Conservation (phyloP, 2,329 filamentous ascomycete genomes). For the Sporothrix luriei region DNA sequence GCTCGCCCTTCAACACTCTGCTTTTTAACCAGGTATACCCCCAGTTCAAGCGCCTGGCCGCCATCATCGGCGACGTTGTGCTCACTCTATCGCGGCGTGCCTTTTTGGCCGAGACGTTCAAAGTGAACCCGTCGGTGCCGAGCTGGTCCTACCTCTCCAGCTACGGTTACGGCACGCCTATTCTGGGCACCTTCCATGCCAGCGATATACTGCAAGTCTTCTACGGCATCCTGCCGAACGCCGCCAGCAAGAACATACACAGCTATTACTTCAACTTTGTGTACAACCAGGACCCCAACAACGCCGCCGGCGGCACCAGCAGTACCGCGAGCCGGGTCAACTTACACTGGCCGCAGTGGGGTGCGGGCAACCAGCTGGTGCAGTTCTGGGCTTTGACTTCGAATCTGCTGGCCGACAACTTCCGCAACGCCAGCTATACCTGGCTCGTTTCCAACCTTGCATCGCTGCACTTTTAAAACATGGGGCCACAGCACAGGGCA, state of each 20-base stretch:
- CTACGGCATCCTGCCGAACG: constrained; percentile 64
- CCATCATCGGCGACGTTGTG: constrained; percentile 72
- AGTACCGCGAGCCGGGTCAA: constrained; percentile 14
- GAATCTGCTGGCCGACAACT: constrained; percentile 12
- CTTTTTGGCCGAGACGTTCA: constrained; percentile 56
- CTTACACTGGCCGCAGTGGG: constrained; percentile 22
- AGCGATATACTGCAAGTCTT: constrained; percentile 71
- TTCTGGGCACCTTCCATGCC: constrained; percentile 76
- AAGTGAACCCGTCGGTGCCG: constrained; percentile 59
- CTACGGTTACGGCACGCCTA: constrained; percentile 69
- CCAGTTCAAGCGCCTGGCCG: constrained; percentile 74
- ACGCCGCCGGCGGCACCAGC: constrained; percentile 42
- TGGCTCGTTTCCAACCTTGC: constrained; percentile 3
- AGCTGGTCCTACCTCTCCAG: constrained; percentile 75
- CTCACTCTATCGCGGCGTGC: constrained; percentile 72
- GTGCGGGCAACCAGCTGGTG: constrained; percentile 14
- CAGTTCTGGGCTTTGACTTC: constrained; percentile 18
- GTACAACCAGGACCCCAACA: constrained; percentile 70
- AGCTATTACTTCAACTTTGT: constrained; percentile 75
- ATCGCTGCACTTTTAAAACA: constrained; percentile 1
- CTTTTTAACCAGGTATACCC: constrained; percentile 72
- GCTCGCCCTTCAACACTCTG: constrained; percentile 72
- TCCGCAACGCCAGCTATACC: constrained; percentile 3
- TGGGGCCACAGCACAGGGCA: too few species aligned
- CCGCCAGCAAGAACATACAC: constrained; percentile 61